Conservation (phyloP, 495 filamentous ascomycete species). For the Podospora conica region DNA sequence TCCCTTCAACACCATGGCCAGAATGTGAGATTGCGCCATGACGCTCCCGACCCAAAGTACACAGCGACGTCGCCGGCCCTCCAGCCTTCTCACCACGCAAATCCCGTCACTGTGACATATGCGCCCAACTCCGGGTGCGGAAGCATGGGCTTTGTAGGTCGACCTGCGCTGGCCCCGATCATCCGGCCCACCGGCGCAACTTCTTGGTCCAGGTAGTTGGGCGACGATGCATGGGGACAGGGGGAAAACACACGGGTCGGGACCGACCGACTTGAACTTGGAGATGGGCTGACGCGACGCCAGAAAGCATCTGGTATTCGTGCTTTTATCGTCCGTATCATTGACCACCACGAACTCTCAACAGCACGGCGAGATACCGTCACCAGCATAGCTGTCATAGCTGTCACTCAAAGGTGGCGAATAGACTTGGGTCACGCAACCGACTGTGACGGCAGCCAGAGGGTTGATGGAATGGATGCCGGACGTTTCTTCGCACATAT, state of each 20-base stretch:
- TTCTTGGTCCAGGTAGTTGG: background rate
- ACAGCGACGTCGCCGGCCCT: background rate
- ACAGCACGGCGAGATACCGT: background rate
- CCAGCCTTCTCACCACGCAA: background rate
- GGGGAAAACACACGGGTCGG: background rate
- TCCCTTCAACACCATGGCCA: background rate
- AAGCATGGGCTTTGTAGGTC: background rate
- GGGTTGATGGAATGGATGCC: background rate
- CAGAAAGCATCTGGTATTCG: background rate
- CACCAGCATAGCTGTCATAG: background rate
- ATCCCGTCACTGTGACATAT: background rate
- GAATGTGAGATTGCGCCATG: conserved; percentile 1
- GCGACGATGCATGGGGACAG: background rate
- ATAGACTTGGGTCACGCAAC: background rate
- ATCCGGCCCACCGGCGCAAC: background rate
- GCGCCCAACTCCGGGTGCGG: background rate
- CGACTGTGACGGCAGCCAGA: background rate
- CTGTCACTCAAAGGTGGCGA: background rate
- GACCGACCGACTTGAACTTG: background rate
- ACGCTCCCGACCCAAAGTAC: background rate
- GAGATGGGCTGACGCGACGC: background rate
- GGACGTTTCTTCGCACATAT: background rate
- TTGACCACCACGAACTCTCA: background rate
- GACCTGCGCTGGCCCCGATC: background rate
- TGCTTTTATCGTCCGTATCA: background rate